Evolutionary conservation across 1,284 basidiomycete species (phyloP).

Genomic region (Tilletia walkeri): DNA sequence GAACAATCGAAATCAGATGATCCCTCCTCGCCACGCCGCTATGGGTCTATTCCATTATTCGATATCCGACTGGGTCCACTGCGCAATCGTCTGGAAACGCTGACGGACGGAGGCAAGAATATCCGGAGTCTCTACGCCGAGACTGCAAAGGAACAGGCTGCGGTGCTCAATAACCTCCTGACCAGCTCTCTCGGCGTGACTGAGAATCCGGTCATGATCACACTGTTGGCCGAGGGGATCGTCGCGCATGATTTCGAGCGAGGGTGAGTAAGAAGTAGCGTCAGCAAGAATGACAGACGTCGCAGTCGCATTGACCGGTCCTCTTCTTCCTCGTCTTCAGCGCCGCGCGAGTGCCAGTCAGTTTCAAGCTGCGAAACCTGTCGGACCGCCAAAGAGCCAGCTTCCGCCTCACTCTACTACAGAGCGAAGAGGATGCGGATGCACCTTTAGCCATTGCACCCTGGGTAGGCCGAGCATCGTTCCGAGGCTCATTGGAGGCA

Average conservation of each 20-base stretch:
- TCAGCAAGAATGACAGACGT: background rate
- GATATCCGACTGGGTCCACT: conserved; percentile 32
- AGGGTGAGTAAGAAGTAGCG: conserved; percentile 13
- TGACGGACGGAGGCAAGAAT: conserved; percentile 5
- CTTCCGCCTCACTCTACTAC: background rate
- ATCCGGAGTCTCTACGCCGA: conserved; percentile 43
- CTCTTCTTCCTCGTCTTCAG: background rate
- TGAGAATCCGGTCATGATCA: conserved; percentile 27
- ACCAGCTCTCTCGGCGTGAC: conserved; percentile 29
- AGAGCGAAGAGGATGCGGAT: background rate
- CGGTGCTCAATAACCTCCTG: conserved; percentile 29
- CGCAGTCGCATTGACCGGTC: background rate
- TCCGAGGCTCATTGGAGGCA: background rate
- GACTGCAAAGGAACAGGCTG: conserved; percentile 32
- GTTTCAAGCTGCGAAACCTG: background rate
- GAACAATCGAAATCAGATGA: background rate
- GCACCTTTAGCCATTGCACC: background rate
- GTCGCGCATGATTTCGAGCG: conserved; percentile 15
- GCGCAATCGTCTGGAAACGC: conserved; percentile 23
- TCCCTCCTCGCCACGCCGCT: background rate
- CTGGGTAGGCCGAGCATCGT: background rate
- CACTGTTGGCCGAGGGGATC: background rate
- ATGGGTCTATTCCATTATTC: conserved; percentile 27
- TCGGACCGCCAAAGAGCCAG: background rate
- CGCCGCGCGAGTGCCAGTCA: background rate